Evolutionary conservation across 805 yeast genomes (phyloP).

Genomic region (Ogataea degrootiae): DNA sequence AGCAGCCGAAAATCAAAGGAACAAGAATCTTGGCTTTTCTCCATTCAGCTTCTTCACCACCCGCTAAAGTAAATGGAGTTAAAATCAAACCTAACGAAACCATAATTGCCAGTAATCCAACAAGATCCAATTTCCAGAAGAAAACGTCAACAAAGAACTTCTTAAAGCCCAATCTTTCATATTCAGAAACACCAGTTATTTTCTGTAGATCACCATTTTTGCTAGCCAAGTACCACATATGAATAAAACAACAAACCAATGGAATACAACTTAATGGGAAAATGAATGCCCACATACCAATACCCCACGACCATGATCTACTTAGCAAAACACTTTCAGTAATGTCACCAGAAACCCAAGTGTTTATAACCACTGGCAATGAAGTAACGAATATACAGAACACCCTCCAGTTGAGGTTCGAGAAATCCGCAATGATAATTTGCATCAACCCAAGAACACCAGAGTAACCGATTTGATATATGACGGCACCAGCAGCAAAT

Average conservation of each 20-base stretch:
- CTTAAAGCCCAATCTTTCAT: constrained; percentile 30
- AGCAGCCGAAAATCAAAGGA: constrained; percentile 65
- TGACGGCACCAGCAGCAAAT: constrained; percentile 62
- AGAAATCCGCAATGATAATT: constrained; percentile 60
- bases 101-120: constrained; percentile 55
- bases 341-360: constrained; percentile 71
- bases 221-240: constrained; percentile 52
- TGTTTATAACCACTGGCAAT: constrained; percentile 67
- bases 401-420: constrained; percentile 68
- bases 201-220: constrained; percentile 46
- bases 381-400: constrained; percentile 61
- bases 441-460: constrained; percentile 56
- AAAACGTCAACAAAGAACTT: constrained; percentile 32
- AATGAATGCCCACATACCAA: constrained; percentile 77
- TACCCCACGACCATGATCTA: constrained; percentile 64
- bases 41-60: constrained; percentile 57
- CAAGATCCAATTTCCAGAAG: constrained; percentile 62
- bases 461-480: constrained; percentile 53
- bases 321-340: constrained; percentile 32
- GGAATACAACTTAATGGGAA: constrained; percentile 67
- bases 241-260: constrained; percentile 44
- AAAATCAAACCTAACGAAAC: constrained; percentile 59
- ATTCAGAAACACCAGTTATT: constrained; percentile 28
- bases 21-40: constrained; percentile 55
- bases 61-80: constrained; percentile 73